Evolutionary conservation across 345 rosid species (phyloP), one percentile per base, ranked within the genome.

Genomic region (Eucalyptus curtisii): DNA sequence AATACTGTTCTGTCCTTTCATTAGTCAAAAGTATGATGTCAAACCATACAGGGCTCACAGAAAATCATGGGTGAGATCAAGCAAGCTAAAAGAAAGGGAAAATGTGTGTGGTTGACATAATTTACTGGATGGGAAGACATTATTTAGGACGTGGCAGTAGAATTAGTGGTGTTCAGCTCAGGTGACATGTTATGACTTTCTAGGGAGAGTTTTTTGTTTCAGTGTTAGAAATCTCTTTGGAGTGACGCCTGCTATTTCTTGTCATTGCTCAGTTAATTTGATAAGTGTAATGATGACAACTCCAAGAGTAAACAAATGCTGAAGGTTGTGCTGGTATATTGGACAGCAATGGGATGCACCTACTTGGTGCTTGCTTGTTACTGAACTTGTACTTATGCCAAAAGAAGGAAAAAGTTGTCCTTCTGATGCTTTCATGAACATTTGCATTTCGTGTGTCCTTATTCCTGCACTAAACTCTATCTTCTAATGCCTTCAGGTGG

Each of bases 401-500:
- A 14, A 76, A 76, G 47, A 40, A 76, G 47, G 27, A 76, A 40
- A 76, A 19, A 76, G 45, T 20, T 76, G 14, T 40, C 44, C 25
- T 85, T 85, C 55, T 86, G 59, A 31, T 76, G 82, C 87, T 49
- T 86, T 86, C 33, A 86, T 49, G 61, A 30, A 86, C 24, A 48
- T 45, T 49, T 33, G 52, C 82, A 20, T 37, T n/a, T 11, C 27
- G 7, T 20, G 47, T 76, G 45, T 76, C 82, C 82, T 30, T 49
- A 30, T 48, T 76, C 47, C 27, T 40, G 20, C 47, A 10, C 82
- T 76, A 22, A 76, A 76, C 64, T 82, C 84, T 8, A 15, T 68
- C 45, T 71, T 52, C 31, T 61, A 88, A 79, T 90, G 85, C 90
- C 85, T 94, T 91, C 92, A 97, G 99, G 94, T 91, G 97, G 99